Evolutionary conservation across 805 yeast genomes (phyloP).

Genomic region (Teunomyces stri): DNA sequence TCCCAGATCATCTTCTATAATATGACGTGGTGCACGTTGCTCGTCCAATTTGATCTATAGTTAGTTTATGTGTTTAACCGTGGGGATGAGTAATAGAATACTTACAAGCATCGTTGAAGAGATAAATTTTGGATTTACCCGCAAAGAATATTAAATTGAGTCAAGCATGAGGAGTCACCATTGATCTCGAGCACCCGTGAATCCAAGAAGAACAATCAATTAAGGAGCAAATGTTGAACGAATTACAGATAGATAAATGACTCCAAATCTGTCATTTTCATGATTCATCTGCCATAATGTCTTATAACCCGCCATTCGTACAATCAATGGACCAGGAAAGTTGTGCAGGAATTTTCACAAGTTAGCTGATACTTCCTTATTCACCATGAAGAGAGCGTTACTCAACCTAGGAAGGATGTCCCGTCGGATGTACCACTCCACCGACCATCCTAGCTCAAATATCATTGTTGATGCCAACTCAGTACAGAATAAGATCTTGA

Average conservation of each 20-base stretch:
- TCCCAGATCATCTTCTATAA: slow-evolving; percentile 38
- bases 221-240: neutral
- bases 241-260: neutral
- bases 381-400: slow-evolving; percentile 1
- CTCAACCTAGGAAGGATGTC: neutral
- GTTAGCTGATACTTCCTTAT: slow-evolving; percentile 1
- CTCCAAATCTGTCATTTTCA: too few species aligned
- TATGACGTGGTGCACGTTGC: slow-evolving; percentile 49
- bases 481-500: slow-evolving; percentile 42
- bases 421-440: slow-evolving; percentile 31
- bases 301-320: too few species aligned
- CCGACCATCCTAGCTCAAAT: slow-evolving; percentile 35
- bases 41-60: slow-evolving; percentile 48
- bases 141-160: neutral
- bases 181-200: neutral
- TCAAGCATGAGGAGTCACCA: neutral
- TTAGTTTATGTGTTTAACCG: slow-evolving; percentile 1
- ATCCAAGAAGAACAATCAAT: neutral
- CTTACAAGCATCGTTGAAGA: slow-evolving; percentile 10
- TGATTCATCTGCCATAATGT: too few species aligned
- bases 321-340: neutral
- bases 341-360: slow-evolving; percentile 3
- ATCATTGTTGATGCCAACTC: slow-evolving; percentile 26
- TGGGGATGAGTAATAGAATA: neutral
- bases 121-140: neutral